A percentile compares a stretch with the other conserved stretches of the same genome.
Conservation (phyloP, 2,329 filamentous ascomycete genomes). For the Pestalotiopsis sp. region DNA sequence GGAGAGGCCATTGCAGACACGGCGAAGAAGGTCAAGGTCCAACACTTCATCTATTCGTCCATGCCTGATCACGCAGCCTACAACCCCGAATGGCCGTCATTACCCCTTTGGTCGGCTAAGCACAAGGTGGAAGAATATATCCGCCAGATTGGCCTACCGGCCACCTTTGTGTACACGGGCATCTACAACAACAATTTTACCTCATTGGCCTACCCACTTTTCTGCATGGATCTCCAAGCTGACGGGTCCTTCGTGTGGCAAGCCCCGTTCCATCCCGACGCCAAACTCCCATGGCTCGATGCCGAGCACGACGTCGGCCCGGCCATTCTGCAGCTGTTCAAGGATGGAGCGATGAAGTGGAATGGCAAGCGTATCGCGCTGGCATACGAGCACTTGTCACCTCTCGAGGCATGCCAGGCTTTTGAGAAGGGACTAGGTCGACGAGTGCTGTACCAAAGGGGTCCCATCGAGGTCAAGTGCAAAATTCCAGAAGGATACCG, state of each 20-base stretch:
- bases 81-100: slow-evolving; percentile 73
- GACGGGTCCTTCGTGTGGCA: slow-evolving; percentile 92
- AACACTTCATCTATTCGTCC: slow-evolving; percentile 94
- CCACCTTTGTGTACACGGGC: slow-evolving; percentile 93
- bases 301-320: slow-evolving; percentile 96
- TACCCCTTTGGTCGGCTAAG: slow-evolving; percentile 92
- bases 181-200: slow-evolving; percentile 99
- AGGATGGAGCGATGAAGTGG: slow-evolving; percentile 88
- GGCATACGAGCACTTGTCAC: slow-evolving; percentile 87
- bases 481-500: slow-evolving; percentile 87
- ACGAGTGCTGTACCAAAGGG: slow-evolving; percentile 76
- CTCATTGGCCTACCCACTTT: slow-evolving; percentile 86
- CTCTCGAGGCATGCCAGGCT: slow-evolving; percentile 76
- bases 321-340: slow-evolving; percentile 90
- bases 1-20: slow-evolving; percentile 88
- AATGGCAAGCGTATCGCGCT: slow-evolving; percentile 77
- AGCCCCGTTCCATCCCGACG: slow-evolving; percentile 89
- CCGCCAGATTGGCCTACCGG: slow-evolving; percentile 76
- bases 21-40: slow-evolving; percentile 79
- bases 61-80: slow-evolving; percentile 94
- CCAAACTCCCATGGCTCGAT: slow-evolving; percentile 91
- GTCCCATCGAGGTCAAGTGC: slow-evolving; percentile 81
- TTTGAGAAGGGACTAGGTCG: slow-evolving; percentile 80
- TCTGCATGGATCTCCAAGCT: slow-evolving; percentile 86
- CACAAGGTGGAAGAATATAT: slow-evolving; percentile 93